phyloP scores from a whole-genome alignment of 176 grass and related monocot genomes.

The Aegilops longissima region DNA sequence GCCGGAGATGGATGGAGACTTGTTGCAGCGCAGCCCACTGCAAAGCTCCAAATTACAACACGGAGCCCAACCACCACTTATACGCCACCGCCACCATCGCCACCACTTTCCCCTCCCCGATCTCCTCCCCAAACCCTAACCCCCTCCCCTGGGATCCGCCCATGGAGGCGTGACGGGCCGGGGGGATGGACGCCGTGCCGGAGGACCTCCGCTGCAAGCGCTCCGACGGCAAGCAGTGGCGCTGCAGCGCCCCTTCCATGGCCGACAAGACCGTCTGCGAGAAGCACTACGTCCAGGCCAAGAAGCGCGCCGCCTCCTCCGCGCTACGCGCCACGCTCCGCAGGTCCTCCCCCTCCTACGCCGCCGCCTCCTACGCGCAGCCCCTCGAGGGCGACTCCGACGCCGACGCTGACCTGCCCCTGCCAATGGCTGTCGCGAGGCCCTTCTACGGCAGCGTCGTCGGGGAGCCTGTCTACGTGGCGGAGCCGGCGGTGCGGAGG shows the following conservation, averaged over 20 bases:
- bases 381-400: not conserved
- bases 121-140: constrained; percentile 46
- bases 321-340: constrained; percentile 76
- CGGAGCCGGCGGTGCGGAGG: constrained; percentile 31
- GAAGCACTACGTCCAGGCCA: constrained; percentile 99
- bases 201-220: constrained; percentile 96
- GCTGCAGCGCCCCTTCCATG: constrained; percentile 88
- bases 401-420: not conserved
- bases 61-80: constrained; percentile 38
- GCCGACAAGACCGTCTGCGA: constrained; percentile 96
- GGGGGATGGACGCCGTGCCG: constrained; percentile 51
- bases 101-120: not conserved
- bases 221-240: constrained; percentile 99
- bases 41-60: constrained; percentile 37
- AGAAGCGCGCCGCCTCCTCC: constrained; percentile 90
- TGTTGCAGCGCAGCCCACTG: constrained; percentile 36
- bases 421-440: constrained; percentile 43
- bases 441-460: constrained; percentile 32
- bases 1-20: constrained; percentile 38
- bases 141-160: constrained; percentile 32
- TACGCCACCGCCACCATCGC: constrained; percentile 24
- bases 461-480: constrained; percentile 53
- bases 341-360: constrained; percentile 35
- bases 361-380: not conserved
- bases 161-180: not conserved